Percentiles rank a stretch among this genome's conserved stretches.
Evolutionary conservation across 225 moss, liverwort and hornwort genomes (phyloP).

Genomic region (Lunularia cruciata): DNA sequence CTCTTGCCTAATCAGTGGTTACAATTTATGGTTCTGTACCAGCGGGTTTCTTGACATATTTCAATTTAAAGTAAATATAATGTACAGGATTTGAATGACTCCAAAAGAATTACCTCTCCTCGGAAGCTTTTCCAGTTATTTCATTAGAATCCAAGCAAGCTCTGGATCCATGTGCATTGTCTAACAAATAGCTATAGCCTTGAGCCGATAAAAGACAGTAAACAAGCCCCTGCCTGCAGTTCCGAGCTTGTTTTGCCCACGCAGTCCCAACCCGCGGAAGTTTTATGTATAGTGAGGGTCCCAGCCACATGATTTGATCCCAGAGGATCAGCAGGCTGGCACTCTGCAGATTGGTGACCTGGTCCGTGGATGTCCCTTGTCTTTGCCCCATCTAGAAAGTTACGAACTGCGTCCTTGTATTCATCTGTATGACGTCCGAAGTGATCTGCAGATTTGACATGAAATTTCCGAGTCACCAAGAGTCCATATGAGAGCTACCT

Average conservation of each 20-base stretch:
- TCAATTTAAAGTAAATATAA: no score
- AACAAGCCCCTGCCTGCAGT: no score
- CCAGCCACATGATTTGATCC: not conserved
- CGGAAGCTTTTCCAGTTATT: no score
- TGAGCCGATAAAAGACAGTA: not conserved
- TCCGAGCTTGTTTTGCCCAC: not conserved
- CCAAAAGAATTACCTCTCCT: no score
- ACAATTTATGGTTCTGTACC: no score
- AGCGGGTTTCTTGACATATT: no score
- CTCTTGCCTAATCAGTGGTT: no score
- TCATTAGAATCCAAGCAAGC: no score
- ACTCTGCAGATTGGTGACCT: not conserved
- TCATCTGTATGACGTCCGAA: conserved; percentile 54
- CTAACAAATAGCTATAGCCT: not conserved
- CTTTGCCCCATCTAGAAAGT: conserved; percentile 45
- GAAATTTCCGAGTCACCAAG: no score
- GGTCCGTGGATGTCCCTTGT: not conserved
- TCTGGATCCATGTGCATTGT: no score
- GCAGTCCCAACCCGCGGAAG: not conserved
- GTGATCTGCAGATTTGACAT: conserved; percentile 55
- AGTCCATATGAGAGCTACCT: no score
- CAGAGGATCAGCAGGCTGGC: not conserved
- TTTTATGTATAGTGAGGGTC: not conserved
- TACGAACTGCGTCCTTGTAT: conserved; percentile 55
- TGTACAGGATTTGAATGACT: no score